phyloP scores from a whole-genome alignment of 768 basidiomycete genomes.

The Lactifluus pinguis region DNA sequence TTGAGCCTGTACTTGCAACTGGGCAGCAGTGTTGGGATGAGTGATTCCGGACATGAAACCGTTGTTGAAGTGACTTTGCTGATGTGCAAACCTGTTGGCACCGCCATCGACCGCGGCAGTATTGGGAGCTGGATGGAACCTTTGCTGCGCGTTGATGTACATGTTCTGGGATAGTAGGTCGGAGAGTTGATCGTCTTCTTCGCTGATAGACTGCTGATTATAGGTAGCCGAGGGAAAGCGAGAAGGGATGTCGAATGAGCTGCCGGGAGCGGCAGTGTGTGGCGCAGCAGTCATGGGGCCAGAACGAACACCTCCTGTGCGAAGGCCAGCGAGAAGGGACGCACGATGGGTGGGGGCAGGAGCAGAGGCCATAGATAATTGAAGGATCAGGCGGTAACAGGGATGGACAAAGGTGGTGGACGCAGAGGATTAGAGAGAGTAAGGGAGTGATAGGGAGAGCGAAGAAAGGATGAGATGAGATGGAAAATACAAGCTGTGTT shows the following conservation, averaged over 20 bases:
- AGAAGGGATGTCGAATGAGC: conserved; percentile 50
- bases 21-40: conserved; percentile 35
- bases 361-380: conserved; percentile 33
- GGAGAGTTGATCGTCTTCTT: conserved; percentile 50
- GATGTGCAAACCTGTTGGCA: conserved; percentile 57
- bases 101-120: conserved; percentile 65
- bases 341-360: conserved; percentile 50
- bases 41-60: conserved; percentile 44
- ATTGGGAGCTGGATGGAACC: conserved; percentile 43
- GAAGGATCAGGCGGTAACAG: conserved; percentile 5
- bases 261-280: conserved; percentile 57
- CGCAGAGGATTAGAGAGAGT: conserved; percentile 19
- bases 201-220: conserved; percentile 37
- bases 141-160: conserved; percentile 36
- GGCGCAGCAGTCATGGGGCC: conserved; percentile 41
- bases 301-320: conserved; percentile 86
- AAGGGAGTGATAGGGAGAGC: conserved; percentile 16
- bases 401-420: conserved; percentile 15
- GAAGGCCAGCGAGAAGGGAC: conserved; percentile 79
- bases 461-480: conserved; percentile 22
- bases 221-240: conserved; percentile 42
- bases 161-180: conserved; percentile 47
- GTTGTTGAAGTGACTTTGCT: conserved; percentile 39
- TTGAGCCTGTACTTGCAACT: conserved; percentile 42
- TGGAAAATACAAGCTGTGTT: conserved; percentile 28